Percentiles rank a stretch among this genome's conserved stretches.
Evolutionary conservation across 257 asterid genomes (phyloP).

Genomic region (Solanum bukasovii): DNA sequence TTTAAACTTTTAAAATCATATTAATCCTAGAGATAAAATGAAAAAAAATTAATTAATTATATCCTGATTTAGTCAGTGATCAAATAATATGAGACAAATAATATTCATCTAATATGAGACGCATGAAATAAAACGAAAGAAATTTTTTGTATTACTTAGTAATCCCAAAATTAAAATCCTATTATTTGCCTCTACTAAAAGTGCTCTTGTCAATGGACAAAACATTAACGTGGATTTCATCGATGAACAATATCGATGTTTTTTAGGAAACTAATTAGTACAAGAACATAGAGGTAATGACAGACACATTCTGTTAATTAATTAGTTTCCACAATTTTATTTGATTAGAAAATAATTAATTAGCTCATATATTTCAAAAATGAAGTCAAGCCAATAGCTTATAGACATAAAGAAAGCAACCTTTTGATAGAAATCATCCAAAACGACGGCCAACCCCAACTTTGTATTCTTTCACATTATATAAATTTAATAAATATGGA

Average conservation of each 20-base stretch:
- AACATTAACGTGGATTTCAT: constrained; percentile 38
- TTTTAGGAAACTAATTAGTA: constrained; percentile 20
- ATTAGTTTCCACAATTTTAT: background rate
- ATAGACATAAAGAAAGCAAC: constrained; percentile 32
- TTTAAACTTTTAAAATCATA: too few species aligned
- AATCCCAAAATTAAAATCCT: background rate
- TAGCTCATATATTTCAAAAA: background rate
- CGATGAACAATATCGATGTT: constrained; percentile 42
- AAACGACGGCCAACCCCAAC: constrained; percentile 12
- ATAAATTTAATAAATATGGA: background rate
- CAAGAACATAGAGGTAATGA: constrained; percentile 18
- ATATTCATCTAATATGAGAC: background rate
- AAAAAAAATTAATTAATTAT: too few species aligned
- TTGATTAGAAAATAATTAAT: background rate
- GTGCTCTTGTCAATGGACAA: constrained; percentile 15
- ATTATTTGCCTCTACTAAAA: background rate
- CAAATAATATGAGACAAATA: too few species aligned
- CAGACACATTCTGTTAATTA: constrained; percentile 11
- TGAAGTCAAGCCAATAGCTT: constrained; percentile 11
- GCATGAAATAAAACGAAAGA: too few species aligned
- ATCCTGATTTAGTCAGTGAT: background rate
- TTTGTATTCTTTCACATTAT: background rate
- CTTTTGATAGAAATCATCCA: constrained; percentile 23
- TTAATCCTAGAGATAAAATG: background rate
- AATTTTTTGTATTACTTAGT: background rate